These are phyloP conservation scores for Metschnikowia lachancei DNA, from an alignment of 805 yeast species.

Conservation along the genomic window DNA sequence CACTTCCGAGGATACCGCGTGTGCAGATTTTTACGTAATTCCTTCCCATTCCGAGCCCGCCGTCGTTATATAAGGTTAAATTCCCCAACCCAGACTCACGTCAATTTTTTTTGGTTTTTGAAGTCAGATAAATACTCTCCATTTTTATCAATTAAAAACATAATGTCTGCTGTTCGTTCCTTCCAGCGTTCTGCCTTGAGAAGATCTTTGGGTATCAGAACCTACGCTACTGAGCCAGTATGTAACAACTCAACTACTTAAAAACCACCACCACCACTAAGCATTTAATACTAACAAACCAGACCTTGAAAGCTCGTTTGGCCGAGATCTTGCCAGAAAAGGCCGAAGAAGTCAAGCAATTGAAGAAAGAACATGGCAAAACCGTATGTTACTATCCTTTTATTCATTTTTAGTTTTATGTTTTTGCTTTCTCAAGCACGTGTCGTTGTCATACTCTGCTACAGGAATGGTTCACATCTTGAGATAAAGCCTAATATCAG, in stretches of 20 bases:
- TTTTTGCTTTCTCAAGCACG: not conserved
- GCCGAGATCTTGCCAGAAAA: slow-evolving; percentile 89
- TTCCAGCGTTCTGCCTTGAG: slow-evolving; percentile 34
- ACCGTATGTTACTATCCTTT: slow-evolving; percentile 46
- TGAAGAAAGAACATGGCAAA: slow-evolving; percentile 88
- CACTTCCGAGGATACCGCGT: slow-evolving; percentile 15
- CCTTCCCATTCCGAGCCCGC: slow-evolving; percentile 14
- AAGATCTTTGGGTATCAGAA: slow-evolving; percentile 22
- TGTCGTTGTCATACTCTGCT: not conserved
- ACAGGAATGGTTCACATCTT: too few species aligned
- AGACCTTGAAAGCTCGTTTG: slow-evolving; percentile 90
- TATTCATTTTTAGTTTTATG: not conserved
- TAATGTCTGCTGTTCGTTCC: slow-evolving; percentile 38
- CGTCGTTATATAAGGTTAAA: slow-evolving; percentile 11
- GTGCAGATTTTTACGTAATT: slow-evolving; percentile 18
- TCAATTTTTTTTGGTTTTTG: slow-evolving; percentile 11
- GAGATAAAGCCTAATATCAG: too few species aligned
- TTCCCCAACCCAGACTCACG: slow-evolving; percentile 9
- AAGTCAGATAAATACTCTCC: slow-evolving; percentile 8
- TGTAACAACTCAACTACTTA: slow-evolving; percentile 13
- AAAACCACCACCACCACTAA: not conserved
- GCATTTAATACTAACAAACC: slow-evolving; percentile 21
- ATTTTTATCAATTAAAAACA: slow-evolving; percentile 9
- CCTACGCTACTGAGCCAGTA: slow-evolving; percentile 25
- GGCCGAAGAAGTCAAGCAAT: slow-evolving; percentile 85